Evolutionary conservation across 129 eudicot species (phyloP).

Genomic region (Glebionis coronaria): DNA sequence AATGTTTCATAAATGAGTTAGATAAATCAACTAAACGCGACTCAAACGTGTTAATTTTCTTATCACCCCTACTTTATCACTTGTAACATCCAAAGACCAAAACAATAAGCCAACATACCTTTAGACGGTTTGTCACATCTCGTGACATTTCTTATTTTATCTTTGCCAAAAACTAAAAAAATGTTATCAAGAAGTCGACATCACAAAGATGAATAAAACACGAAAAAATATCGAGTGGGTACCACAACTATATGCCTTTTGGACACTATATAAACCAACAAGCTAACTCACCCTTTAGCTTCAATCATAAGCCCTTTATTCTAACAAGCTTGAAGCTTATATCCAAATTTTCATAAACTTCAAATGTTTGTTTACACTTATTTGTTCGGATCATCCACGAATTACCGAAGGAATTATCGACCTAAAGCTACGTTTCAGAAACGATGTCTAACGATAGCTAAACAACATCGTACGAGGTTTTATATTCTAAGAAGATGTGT

Average conservation of each 20-base stretch:
- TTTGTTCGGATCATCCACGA: slow-evolving; percentile 23
- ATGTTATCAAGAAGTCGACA: slow-evolving; percentile 5
- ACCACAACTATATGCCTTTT: not conserved
- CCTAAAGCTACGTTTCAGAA: slow-evolving; percentile 37
- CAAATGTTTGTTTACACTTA: slow-evolving; percentile 20
- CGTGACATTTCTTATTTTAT: not conserved
- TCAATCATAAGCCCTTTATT: not conserved
- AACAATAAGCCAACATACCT: no score
- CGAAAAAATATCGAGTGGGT: slow-evolving; percentile 10
- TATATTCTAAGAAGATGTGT: slow-evolving; percentile 60
- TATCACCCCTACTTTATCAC: no score
- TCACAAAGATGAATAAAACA: slow-evolving; percentile 20
- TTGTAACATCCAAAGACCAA: no score
- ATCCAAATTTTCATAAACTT: slow-evolving; percentile 3
- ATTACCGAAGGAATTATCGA: slow-evolving; percentile 26
- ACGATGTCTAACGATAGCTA: slow-evolving; percentile 40
- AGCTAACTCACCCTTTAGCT: no score
- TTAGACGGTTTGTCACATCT: not conserved
- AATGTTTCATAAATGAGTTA: no score
- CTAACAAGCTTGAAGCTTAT: not conserved
- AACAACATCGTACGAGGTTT: slow-evolving; percentile 50
- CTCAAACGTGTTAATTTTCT: no score
- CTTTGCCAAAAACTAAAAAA: not conserved
- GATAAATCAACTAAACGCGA: no score
- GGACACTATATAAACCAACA: no score